A percentile compares a stretch with the other conserved stretches of the same genome.
Conservation (phyloP, 1,284 basidiomycete genomes). For the Cystobasidium slooffiae region DNA sequence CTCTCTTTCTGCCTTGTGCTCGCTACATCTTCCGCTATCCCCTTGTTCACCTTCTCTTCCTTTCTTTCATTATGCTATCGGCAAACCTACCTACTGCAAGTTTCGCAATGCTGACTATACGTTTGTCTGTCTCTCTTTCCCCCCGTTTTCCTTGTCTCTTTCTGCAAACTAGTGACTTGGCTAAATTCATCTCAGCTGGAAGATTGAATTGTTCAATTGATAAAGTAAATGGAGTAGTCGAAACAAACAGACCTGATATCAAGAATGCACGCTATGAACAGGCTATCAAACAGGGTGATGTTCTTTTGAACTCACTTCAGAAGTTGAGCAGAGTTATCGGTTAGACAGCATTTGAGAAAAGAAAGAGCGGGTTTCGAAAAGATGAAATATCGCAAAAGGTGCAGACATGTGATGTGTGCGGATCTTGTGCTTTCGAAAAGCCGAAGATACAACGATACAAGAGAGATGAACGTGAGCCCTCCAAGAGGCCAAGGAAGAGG, state of each 20-base stretch:
- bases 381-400: too few relatives aligned
- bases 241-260: constrained; percentile 81
- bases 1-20: too few relatives aligned
- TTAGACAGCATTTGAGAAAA: constrained; percentile 4
- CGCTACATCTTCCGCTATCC: neutral
- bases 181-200: constrained; percentile 89
- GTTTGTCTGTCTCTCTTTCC: too few relatives aligned
- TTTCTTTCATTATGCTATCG: neutral
- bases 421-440: too few relatives aligned
- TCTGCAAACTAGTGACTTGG: constrained; percentile 70
- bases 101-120: too few relatives aligned
- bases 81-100: too few relatives aligned
- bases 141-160: neutral
- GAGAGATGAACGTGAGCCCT: too few relatives aligned
- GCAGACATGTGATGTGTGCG: too few relatives aligned
- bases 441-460: too few relatives aligned
- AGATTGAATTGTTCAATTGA: constrained; percentile 89
- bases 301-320: constrained; percentile 69
- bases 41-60: neutral
- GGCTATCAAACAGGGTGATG: constrained; percentile 83
- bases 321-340: constrained; percentile 54
- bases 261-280: constrained; percentile 92
- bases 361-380: too few relatives aligned
- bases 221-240: constrained; percentile 89
- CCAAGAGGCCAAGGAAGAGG: too few relatives aligned